Conservation (phyloP, 2,329 filamentous ascomycete species). For the Dactylellina sp. region DNA sequence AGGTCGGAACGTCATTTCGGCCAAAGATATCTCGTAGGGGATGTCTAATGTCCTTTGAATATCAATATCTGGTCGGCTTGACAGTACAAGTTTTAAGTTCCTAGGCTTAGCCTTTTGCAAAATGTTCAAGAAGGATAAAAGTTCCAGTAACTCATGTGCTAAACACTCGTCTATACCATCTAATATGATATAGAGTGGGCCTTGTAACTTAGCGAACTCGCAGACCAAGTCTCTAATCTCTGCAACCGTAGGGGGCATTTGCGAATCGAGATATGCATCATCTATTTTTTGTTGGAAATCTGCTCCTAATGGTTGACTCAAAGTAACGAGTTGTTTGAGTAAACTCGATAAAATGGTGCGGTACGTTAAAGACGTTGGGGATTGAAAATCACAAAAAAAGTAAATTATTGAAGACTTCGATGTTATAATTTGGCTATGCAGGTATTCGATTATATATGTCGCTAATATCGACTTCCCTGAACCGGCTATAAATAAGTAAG, state of each 20-base stretch:
- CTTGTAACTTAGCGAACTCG: background rate
- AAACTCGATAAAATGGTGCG: slow-evolving; percentile 50
- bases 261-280: slow-evolving; percentile 16
- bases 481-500: slow-evolving; percentile 51
- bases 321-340: slow-evolving; percentile 54
- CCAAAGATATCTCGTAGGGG: slow-evolving; percentile 55
- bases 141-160: slow-evolving; percentile 22
- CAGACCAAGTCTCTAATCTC: slow-evolving; percentile 25
- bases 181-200: slow-evolving; percentile 46
- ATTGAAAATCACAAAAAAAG: slow-evolving; percentile 58
- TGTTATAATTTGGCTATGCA: slow-evolving; percentile 16
- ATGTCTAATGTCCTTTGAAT: slow-evolving; percentile 31
- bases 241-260: slow-evolving; percentile 30
- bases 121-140: slow-evolving; percentile 22
- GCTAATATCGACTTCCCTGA: slow-evolving; percentile 58
- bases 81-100: slow-evolving; percentile 60
- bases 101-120: slow-evolving; percentile 9
- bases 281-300: slow-evolving; percentile 26
- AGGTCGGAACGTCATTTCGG: slow-evolving; percentile 34
- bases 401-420: slow-evolving; percentile 41
- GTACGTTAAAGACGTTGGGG: slow-evolving; percentile 19
- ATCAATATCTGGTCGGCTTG: slow-evolving; percentile 60
- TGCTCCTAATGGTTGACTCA: slow-evolving; percentile 12
- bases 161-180: slow-evolving; percentile 58
- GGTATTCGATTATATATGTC: slow-evolving; percentile 46